Conservation (phyloP, 2,329 filamentous ascomycete species). For the Claviceps digitariae region DNA sequence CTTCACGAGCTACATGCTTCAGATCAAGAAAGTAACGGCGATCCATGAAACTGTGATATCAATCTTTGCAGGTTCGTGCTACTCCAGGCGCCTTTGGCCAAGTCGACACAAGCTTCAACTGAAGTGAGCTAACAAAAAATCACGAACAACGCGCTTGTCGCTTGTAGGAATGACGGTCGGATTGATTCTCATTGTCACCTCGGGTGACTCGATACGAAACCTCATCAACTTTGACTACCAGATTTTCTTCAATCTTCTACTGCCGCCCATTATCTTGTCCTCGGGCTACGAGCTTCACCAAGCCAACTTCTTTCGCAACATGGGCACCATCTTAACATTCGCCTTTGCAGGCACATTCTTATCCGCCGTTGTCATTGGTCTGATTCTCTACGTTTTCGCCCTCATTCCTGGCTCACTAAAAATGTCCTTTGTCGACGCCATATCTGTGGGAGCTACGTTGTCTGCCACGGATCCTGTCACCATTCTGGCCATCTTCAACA, state of each 20-base stretch:
- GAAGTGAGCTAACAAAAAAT: not conserved
- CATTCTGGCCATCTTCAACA: constrained; percentile 96
- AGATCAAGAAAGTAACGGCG: constrained; percentile 92
- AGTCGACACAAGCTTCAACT: too few relatives aligned
- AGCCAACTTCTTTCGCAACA: constrained; percentile 97
- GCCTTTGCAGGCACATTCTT: constrained; percentile 96
- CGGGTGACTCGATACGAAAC: constrained; percentile 72
- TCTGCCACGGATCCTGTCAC: constrained; percentile 97
- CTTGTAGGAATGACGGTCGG: constrained; percentile 85
- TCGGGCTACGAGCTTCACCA: constrained; percentile 97
- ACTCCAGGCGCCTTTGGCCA: not conserved
- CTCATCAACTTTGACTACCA: constrained; percentile 96
- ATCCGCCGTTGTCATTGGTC: constrained; percentile 83
- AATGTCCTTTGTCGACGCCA: constrained; percentile 87
- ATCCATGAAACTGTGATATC: constrained; percentile 97
- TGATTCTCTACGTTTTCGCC: constrained; percentile 82
- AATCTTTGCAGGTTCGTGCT: constrained; percentile 69
- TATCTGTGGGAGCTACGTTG: constrained; percentile 89
- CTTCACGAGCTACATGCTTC: constrained; percentile 92
- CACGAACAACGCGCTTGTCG: not conserved
- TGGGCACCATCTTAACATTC: constrained; percentile 93
- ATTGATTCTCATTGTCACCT: constrained; percentile 68
- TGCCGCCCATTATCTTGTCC: constrained; percentile 95
- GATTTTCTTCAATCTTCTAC: constrained; percentile 97
- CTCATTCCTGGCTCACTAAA: constrained; percentile 70